Conservation (phyloP, 768 basidiomycete species). For the Lyophyllum decastes region DNA sequence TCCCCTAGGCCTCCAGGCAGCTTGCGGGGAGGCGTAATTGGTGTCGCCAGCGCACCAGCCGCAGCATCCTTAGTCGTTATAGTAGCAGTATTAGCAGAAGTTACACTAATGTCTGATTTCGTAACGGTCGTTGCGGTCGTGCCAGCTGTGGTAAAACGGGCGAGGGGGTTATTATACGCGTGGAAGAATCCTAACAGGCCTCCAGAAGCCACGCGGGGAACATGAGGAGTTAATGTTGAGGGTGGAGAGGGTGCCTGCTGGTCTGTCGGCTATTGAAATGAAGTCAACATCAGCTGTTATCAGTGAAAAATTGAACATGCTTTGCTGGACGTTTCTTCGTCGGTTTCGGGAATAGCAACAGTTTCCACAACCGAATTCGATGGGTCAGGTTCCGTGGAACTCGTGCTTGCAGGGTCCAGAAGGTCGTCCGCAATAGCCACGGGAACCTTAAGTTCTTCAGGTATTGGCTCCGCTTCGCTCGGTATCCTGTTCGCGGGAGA, state of each 20-base stretch:
- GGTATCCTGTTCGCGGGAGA: conserved; percentile 39
- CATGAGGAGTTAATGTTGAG: conserved; percentile 18
- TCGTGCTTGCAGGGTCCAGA: conserved; percentile 40
- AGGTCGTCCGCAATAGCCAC: conserved; percentile 63
- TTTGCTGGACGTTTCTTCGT: conserved; percentile 29
- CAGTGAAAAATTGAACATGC: conserved; percentile 24
- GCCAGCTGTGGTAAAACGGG: conserved; percentile 39
- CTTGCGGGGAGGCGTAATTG: conserved; percentile 20
- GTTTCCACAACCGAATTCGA: conserved; percentile 18
- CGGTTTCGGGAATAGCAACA: conserved; percentile 15
- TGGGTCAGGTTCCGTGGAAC: conserved; percentile 19
- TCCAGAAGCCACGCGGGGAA: conserved; percentile 25
- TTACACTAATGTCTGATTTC: conserved; percentile 13
- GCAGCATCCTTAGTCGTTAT: not conserved
- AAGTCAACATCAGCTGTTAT: not conserved
- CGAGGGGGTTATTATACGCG: conserved; percentile 58
- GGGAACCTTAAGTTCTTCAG: conserved; percentile 60
- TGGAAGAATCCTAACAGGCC: conserved; percentile 64
- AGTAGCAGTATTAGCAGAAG: conserved; percentile 13
- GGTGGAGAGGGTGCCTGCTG: conserved; percentile 12
- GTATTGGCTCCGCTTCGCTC: conserved; percentile 58
- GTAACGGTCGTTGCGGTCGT: conserved; percentile 22
- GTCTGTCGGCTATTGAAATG: conserved; percentile 17
- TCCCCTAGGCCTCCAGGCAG: conserved; percentile 41
- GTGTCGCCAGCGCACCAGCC: not conserved